Conservation (phyloP, 208 protist genomes). For the Naegleria gruberi region DNA sequence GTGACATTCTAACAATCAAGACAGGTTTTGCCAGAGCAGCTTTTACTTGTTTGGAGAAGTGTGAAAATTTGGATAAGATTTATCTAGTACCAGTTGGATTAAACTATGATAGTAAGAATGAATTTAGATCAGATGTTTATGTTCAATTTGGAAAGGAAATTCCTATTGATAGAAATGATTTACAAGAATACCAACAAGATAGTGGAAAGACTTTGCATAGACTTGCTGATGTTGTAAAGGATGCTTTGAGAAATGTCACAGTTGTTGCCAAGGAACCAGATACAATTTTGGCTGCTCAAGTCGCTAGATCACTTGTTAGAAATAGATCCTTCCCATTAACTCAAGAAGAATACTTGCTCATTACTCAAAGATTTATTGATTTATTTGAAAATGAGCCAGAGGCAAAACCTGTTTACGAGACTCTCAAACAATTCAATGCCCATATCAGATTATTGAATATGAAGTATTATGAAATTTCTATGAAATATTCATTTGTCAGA, state of each 20-base stretch:
- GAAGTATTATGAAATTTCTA: background rate
- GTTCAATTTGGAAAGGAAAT: constrained; percentile 2
- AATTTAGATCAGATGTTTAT: background rate
- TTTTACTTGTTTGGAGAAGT: background rate
- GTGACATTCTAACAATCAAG: background rate
- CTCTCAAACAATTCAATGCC: background rate
- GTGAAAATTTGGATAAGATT: background rate
- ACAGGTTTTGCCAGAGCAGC: constrained; percentile 18
- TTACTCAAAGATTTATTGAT: background rate
- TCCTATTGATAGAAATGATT: background rate
- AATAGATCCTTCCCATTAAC: background rate
- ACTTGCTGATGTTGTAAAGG: background rate
- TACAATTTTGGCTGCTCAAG: background rate
- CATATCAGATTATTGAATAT: background rate
- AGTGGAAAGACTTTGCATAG: background rate
- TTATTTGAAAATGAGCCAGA: background rate
- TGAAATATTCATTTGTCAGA: background rate
- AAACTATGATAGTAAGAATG: constrained; percentile 4
- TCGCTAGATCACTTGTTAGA: background rate
- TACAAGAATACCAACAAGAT: background rate
- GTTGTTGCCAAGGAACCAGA: background rate
- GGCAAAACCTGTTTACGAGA: background rate
- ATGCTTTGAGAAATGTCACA: background rate
- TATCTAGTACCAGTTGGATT: background rate
- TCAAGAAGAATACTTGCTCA: background rate